phyloP scores from a whole-genome alignment of 768 basidiomycete genomes.

The Kwoniella dejecticola region DNA sequence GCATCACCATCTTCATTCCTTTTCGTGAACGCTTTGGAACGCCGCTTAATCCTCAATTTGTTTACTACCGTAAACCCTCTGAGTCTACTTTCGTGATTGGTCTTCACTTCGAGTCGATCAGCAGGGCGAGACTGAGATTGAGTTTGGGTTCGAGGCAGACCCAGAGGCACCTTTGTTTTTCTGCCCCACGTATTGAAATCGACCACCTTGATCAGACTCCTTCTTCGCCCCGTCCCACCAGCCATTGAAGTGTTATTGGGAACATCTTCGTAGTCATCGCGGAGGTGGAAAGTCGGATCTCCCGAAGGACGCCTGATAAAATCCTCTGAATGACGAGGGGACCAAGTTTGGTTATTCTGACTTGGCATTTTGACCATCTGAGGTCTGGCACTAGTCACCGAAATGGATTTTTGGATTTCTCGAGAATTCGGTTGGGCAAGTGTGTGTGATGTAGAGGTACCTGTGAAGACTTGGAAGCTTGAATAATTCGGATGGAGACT shows the following conservation, averaged over 20 bases:
- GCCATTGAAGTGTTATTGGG: too few species aligned
- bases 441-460: neutral
- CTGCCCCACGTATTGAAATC: constrained; percentile 18
- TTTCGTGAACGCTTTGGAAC: neutral
- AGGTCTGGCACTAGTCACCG: neutral
- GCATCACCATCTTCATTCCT: neutral
- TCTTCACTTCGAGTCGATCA: neutral
- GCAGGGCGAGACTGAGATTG: neutral
- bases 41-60: neutral
- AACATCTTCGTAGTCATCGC: constrained; percentile 3
- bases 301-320: neutral
- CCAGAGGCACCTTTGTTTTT: constrained; percentile 1
- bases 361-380: constrained; percentile 21
- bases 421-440: neutral
- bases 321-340: neutral
- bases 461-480: neutral
- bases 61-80: neutral
- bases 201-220: neutral
- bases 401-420: neutral
- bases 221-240: neutral
- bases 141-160: neutral
- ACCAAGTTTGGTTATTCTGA: constrained; percentile 17
- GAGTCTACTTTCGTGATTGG: neutral
- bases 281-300: neutral
- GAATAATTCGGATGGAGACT: neutral